Evolutionary conservation across 1,284 basidiomycete species (phyloP), one percentile per base, ranked within the genome.

Genomic region (Melanopsichium pennsylvanicum): DNA sequence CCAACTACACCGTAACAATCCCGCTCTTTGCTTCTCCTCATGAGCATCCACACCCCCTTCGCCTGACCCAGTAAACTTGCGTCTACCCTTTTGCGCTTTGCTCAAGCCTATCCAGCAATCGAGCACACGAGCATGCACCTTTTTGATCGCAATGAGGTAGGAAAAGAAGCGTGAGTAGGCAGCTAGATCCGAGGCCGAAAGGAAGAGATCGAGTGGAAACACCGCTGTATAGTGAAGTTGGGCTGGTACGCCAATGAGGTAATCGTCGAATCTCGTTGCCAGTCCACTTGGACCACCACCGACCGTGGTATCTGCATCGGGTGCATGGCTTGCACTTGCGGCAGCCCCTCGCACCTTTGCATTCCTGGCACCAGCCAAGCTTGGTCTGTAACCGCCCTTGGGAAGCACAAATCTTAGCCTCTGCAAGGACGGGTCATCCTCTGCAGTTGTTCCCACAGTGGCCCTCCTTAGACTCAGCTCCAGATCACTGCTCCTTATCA

Each of bases 131-230:
- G 87, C 87, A 72, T 94, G 91, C 0, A 90, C 90, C 76, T 90
- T 90, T 26, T 91, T 87, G 36, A 95, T 82, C 0, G 92, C 88
- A 19, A 89, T 88, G 4, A 95, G 84, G 82, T 91, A 94, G 5
- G 90, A 86, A 81, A 93, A 92, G 42, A 95, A 82, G 23, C 86
- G 86, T 1, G 86, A 87, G 76, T 95, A 95, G 18, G 87, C 85
- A 9, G 86, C 83, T 15, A 93, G 84, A 71, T 93, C 90, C 0
- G 87, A 83, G 10, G 87, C 84, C 37, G 91, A 88, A 18, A 95
- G 86, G 82, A 95, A 93, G 27, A 94, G 87, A 80, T 95, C 91
- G 39, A 95, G 85, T 0, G 93, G 92, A 89, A 91, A 95, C 2
- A 49, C 46, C 18, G 74, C 62, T 2, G 63, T 60, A 40, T 72